Percentiles rank a stretch among this genome's conserved stretches.
Conservation (phyloP, 768 basidiomycete species). For the Agaricus blazei region DNA sequence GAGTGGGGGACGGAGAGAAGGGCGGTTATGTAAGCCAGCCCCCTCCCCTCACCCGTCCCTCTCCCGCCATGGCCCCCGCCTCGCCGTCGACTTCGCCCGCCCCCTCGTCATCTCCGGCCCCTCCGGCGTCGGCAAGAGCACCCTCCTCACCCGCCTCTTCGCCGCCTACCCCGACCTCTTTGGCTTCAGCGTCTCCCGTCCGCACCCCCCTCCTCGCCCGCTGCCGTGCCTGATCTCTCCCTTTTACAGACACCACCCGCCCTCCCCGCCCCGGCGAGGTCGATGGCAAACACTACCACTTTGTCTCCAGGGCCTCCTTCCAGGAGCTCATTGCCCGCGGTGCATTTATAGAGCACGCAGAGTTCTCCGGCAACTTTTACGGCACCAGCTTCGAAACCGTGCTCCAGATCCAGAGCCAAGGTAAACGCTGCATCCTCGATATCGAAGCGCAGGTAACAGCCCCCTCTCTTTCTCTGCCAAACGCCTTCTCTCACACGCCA, state of each 20-base stretch:
- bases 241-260: constrained; percentile 78
- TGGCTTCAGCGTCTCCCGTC: constrained; percentile 93
- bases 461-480: not conserved
- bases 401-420: constrained; percentile 55
- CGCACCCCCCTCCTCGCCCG: constrained; percentile 19
- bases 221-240: constrained; percentile 10
- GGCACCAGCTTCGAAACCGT: constrained; percentile 87
- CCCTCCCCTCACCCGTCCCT: not conserved
- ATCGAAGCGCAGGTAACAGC: constrained; percentile 87
- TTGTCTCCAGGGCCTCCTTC: constrained; percentile 71
- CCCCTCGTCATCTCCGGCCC: constrained; percentile 90
- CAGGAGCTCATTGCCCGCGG: constrained; percentile 56
- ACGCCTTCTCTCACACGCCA: constrained; percentile 10
- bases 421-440: constrained; percentile 86
- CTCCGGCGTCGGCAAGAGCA: constrained; percentile 93
- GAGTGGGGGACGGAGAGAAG: not conserved
- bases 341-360: constrained; percentile 91
- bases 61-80: constrained; percentile 2
- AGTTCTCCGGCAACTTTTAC: constrained; percentile 90
- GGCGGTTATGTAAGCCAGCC: constrained; percentile 9
- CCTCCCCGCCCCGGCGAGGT: constrained; percentile 75
- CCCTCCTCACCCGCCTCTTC: constrained; percentile 80
- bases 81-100: constrained; percentile 36
- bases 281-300: constrained; percentile 85
- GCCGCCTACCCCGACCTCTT: constrained; percentile 77